Conservation (phyloP, 345 rosid genomes). For the Acer yangbiense region DNA sequence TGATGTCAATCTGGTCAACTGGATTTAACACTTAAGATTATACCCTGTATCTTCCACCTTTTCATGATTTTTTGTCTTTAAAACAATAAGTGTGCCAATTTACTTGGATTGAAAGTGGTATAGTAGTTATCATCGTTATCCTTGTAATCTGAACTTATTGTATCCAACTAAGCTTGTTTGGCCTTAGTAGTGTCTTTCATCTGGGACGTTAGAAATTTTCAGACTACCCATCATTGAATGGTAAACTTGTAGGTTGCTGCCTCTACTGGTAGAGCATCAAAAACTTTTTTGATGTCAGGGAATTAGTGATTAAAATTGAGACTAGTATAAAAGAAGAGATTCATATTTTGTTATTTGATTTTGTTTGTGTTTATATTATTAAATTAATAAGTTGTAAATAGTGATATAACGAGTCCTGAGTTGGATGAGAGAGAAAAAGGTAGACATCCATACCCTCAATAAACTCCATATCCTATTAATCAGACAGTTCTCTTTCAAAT, state of each 20-base stretch:
- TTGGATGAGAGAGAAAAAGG: not conserved
- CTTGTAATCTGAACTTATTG: too few species aligned
- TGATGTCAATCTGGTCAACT: not conserved
- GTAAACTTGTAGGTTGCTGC: not conserved
- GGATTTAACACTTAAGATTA: too few species aligned
- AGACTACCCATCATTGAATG: not conserved
- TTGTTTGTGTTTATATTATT: not conserved
- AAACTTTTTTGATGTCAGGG: not conserved
- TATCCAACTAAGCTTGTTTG: too few species aligned
- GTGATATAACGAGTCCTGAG: not conserved
- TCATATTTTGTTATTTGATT: not conserved
- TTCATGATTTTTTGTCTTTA: too few species aligned
- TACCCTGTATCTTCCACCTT: not conserved
- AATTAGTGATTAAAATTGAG: not conserved
- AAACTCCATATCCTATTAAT: not conserved
- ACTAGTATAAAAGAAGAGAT: not conserved
- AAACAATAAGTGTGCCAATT: not conserved
- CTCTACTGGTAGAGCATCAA: not conserved
- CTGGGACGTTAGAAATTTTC: not conserved
- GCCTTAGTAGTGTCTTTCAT: not conserved
- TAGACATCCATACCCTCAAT: not conserved
- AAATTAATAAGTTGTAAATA: not conserved
- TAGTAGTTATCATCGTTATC: too few species aligned
- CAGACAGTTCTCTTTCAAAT: not conserved
- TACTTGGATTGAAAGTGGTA: not conserved